Evolutionary conservation across 75 land plant genomes (phyloP), one percentile per base, ranked within the genome.

Genomic region (Cryptomeria japonica): DNA sequence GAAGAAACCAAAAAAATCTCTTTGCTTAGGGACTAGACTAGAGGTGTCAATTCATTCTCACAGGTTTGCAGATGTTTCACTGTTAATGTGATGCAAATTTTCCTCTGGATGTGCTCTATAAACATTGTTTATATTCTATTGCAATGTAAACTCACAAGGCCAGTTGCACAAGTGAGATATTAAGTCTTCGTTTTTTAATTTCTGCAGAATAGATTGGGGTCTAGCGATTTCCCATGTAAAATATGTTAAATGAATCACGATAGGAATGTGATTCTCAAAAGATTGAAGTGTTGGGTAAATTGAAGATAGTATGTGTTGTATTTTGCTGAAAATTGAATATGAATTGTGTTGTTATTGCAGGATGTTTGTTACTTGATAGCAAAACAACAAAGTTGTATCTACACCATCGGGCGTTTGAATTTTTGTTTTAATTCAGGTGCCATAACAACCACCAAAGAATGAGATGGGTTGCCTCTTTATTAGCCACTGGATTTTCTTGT

Each of bases 261-360:
- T 80, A 80, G 44, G 4, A 13, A 73, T 73, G n/a, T 1, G 34
- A 72, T 31, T 72, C n/a, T 68, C 31, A 72, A n/a, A 72, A n/a
- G 11, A 19, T 73, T 34, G 0, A 32, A 34, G 37, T 72, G 76
- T 72, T 31, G 0, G 34, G 77, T 6, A 73, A 4, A 22, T 73
- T 73, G 77, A 34, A 73, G 37, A 73, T 6, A 32, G 28, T 19
- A 32, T 80, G 44, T 25, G 14, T 25, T 82, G 84, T 42, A 82
- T 7, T 4, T 82, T 82, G 84, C 84, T 46, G 84, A 13, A 46
- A 28, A 82, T 44, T 82, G 46, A 82, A 10, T 9, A 44, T 42
- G 83, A 80, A 9, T 38, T 82, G 9, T 82, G 31, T 44, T 82
- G 47, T 82, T 42, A 28, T 82, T 46, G 84, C 84, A 42, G 84